Evolutionary conservation across 176 grass and related monocot species (phyloP).

Genomic region (Triticum turgidum): DNA sequence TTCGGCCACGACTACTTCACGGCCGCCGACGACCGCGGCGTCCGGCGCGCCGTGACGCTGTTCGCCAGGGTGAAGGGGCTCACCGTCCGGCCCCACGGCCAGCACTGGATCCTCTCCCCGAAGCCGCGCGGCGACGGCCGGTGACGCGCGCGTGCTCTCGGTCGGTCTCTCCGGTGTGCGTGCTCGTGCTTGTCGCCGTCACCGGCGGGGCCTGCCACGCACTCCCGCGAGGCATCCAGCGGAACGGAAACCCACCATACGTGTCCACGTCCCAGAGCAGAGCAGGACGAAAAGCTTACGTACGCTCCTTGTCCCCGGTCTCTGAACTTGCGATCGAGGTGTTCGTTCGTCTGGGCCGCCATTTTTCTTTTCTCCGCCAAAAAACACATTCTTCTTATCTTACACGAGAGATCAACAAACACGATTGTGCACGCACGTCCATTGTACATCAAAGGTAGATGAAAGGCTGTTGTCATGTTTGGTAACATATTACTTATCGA

Average conservation of each 20-base stretch:
- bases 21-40: slow-evolving; percentile 73
- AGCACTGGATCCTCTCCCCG: slow-evolving; percentile 92
- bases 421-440: neutral
- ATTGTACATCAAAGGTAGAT: neutral
- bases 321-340: neutral
- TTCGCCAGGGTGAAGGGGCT: slow-evolving; percentile 78
- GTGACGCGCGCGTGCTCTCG: neutral
- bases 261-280: neutral
- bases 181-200: slow-evolving; percentile 22
- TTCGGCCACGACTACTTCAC: slow-evolving; percentile 98
- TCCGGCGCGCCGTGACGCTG: slow-evolving; percentile 79
- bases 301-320: neutral
- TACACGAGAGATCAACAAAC: neutral
- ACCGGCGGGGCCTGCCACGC: slow-evolving; percentile 1
- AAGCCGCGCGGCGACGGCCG: slow-evolving; percentile 50
- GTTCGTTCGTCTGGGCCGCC: slow-evolving; percentile 12
- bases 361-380: neutral
- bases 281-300: slow-evolving; percentile 3
- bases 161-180: neutral
- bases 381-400: neutral
- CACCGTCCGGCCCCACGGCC: slow-evolving; percentile 61
- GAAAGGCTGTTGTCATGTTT: neutral
- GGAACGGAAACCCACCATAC: neutral
- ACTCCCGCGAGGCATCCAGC: neutral
- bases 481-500: neutral